These are phyloP conservation scores for Pyrenophora tritici-repentis DNA, from an alignment of 2,329 filamentous ascomycete genomes.

Conservation along the genomic window DNA sequence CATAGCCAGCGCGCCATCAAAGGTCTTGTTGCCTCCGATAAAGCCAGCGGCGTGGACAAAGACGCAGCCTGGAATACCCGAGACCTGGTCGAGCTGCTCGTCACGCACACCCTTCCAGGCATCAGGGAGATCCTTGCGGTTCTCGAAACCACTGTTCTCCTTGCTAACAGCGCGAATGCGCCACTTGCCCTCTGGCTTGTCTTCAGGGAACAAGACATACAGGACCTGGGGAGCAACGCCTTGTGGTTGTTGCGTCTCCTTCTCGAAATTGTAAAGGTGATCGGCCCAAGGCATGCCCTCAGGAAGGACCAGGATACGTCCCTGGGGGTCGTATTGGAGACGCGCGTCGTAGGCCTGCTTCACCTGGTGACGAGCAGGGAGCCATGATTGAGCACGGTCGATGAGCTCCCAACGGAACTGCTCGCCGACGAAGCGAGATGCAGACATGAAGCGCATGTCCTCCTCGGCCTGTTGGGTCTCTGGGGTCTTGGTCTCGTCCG, in stretches of 20 bases:
- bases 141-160: conserved; percentile 83
- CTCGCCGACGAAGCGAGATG: conserved; percentile 83
- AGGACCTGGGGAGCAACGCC: conserved; percentile 64
- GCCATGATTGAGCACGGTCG: conserved; percentile 76
- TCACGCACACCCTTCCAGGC: conserved; percentile 91
- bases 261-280: conserved; percentile 87
- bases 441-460: conserved; percentile 77
- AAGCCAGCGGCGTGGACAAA: conserved; percentile 96
- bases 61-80: conserved; percentile 73
- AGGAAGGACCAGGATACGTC: conserved; percentile 77
- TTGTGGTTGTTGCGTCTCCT: conserved; percentile 52
- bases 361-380: conserved; percentile 83
- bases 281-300: conserved; percentile 94
- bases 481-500: conserved; percentile 35
- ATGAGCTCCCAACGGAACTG: conserved; percentile 83
- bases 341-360: conserved; percentile 74
- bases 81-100: conserved; percentile 75
- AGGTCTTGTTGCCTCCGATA: conserved; percentile 93
- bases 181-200: conserved; percentile 79
- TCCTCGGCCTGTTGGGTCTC: conserved; percentile 69
- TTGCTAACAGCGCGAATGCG: conserved; percentile 90
- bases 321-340: conserved; percentile 69
- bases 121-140: conserved; percentile 87
- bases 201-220: conserved; percentile 91
- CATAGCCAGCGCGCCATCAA: conserved; percentile 86